Evolutionary conservation across 495 filamentous ascomycete species (phyloP), one percentile per base, ranked within the genome.

Genomic region (Aspergillus bridgeri): DNA sequence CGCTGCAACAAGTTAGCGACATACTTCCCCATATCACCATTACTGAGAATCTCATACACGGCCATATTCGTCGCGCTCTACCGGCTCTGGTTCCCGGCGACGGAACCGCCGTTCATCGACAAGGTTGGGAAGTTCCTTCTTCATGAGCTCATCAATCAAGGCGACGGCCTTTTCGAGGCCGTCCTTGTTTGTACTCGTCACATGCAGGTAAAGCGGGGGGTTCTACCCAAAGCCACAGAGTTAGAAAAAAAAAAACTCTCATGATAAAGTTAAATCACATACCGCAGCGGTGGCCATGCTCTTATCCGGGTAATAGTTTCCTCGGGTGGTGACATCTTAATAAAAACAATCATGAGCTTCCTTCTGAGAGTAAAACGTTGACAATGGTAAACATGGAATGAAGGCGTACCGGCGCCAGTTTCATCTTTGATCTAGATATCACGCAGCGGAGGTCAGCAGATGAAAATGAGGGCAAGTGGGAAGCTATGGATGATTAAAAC

Each of bases 391-490:
- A 68, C 53, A 67, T 73, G 71, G 83, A 75, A 61, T 80, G 73
- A 71, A 79, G 82, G 87, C 94, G 86, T 98, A 98, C 94, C 94
- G 81, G 94, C 93, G 86, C 94, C 94, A 88, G 94, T 97, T 69
- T 97, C 89, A 79, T 98, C 92, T 89, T 96, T 96, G 65, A 98
- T 98, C 94, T 98, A 96, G 71, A 90, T 89, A 70, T 85, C 89
- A 94, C 83, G 89, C 83, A 88, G 77, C 74, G 73, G 83, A 87
- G 85, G 94, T 98, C 87, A 98, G 94, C 92, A 95, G 87, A 89
- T 91, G 91, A 86, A 89, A 92, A 85, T 83, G 86, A 90, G 87
- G 86, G 79, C 73, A 78, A 69, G 80, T 67, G 73, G 79, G 78
- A 82, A 88, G 86, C 87, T 90, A 86, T 79, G 80, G 75, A 79